Evolutionary conservation across 148 eudicot genomes (phyloP).

Genomic region (Rhododendron mucronatum): DNA sequence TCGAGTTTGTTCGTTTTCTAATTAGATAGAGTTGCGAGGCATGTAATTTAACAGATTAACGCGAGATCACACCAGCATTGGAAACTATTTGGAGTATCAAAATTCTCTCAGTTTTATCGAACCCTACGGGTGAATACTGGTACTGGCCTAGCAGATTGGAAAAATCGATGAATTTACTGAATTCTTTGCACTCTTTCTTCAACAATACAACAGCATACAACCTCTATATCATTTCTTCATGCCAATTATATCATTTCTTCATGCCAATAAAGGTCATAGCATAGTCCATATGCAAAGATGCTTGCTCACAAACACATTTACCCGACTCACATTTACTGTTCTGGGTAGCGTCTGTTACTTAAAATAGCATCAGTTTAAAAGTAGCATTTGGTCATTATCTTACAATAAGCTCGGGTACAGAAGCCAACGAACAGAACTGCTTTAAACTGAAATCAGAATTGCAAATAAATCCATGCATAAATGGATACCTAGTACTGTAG

Average conservation of each 20-base stretch:
- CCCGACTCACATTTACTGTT: background rate
- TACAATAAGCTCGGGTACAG: background rate
- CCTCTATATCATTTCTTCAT: background rate
- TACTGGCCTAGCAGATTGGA: background rate
- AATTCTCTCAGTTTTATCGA: background rate
- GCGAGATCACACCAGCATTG: background rate
- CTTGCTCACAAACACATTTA: background rate
- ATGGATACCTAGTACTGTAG: background rate
- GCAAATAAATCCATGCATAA: background rate
- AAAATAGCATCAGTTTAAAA: background rate
- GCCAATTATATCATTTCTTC: background rate
- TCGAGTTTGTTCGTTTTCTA: background rate
- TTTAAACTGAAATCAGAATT: background rate
- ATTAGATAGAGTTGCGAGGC: background rate
- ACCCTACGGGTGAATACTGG: background rate
- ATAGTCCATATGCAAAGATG: background rate
- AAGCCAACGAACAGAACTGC: background rate
- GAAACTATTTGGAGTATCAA: background rate
- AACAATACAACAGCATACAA: background rate
- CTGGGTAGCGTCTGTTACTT: background rate
- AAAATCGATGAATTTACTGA: background rate
- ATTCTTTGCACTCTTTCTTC: background rate
- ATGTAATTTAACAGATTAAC: background rate
- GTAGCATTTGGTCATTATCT: background rate
- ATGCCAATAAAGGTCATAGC: background rate